These are phyloP conservation scores for Mrakiaceae sp. DNA, from an alignment of 1,284 basidiomycete genomes.

Conservation along the genomic window DNA sequence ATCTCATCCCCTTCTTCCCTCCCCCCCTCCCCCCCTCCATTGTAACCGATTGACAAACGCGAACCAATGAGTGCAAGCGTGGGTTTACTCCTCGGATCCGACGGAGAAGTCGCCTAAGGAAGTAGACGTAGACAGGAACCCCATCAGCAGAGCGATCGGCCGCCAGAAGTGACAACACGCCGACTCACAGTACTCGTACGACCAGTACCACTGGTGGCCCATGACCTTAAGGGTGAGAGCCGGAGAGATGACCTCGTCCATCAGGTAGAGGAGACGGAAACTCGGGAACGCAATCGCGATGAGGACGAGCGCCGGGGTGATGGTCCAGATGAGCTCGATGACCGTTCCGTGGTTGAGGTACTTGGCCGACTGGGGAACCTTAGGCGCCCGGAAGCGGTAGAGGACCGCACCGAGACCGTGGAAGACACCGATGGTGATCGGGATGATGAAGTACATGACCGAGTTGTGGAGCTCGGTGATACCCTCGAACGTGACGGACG, in stretches of 20 bases:
- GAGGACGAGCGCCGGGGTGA: slow-evolving; percentile 30
- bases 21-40: no score
- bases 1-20: no score
- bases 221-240: slow-evolving; percentile 20
- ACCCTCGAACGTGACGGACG: slow-evolving; percentile 30
- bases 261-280: slow-evolving; percentile 30
- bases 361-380: slow-evolving; percentile 26
- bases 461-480: slow-evolving; percentile 33
- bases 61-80: no score
- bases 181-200: slow-evolving; percentile 20
- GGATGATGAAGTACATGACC: slow-evolving; percentile 33
- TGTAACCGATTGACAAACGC: no score
- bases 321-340: slow-evolving; percentile 32
- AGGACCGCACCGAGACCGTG: slow-evolving; percentile 27
- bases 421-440: slow-evolving; percentile 30
- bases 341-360: slow-evolving; percentile 29
- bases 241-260: slow-evolving; percentile 8
- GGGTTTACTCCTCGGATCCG: no score
- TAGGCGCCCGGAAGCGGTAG: slow-evolving; percentile 25
- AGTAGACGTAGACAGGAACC: no score
- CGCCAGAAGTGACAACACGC: no score
- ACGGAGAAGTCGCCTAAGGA: no score
- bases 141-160: no score
- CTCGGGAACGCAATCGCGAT: slow-evolving; percentile 33
- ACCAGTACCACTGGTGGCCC: slow-evolving; percentile 22